phyloP scores from a whole-genome alignment of 805 yeast genomes.

The Schwanniomyces pseudopolymorphus region DNA sequence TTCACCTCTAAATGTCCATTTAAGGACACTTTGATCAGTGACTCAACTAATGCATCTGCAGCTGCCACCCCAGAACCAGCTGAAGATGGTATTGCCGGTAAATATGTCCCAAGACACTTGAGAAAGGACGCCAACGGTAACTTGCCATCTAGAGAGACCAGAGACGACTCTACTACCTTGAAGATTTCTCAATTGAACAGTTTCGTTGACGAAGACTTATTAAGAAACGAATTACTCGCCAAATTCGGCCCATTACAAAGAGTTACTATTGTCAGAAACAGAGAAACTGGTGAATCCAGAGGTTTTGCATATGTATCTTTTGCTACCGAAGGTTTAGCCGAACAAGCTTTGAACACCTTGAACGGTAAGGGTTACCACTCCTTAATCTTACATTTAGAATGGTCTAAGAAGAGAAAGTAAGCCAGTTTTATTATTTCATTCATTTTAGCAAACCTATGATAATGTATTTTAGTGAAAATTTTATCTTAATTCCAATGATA shows the following conservation, averaged over 20 bases:
- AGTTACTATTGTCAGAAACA: constrained; percentile 82
- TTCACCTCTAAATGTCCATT: constrained; percentile 94
- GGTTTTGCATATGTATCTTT: constrained; percentile 95
- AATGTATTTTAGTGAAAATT: not conserved
- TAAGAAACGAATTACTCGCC: constrained; percentile 69
- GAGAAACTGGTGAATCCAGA: constrained; percentile 90
- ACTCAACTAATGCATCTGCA: constrained; percentile 41
- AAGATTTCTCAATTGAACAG: constrained; percentile 90
- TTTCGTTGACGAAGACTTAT: constrained; percentile 75
- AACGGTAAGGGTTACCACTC: constrained; percentile 92
- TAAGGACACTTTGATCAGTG: constrained; percentile 77
- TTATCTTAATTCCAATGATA: not conserved
- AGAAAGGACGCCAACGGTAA: constrained; percentile 44
- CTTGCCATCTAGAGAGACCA: constrained; percentile 40
- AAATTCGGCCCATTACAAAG: constrained; percentile 69
- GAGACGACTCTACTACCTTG: constrained; percentile 86
- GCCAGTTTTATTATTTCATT: not conserved
- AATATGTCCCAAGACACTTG: constrained; percentile 47
- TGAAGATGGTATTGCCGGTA: constrained; percentile 24
- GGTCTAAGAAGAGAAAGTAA: constrained; percentile 45
- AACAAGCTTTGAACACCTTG: constrained; percentile 69
- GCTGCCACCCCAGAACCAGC: constrained; percentile 31
- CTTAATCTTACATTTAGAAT: constrained; percentile 60
- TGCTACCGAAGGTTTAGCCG: constrained; percentile 65
- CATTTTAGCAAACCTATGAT: constrained; percentile 1